Base-by-base conservation (phyloP, 2,329 filamentous ascomycete species). In the Aureobasidium mangrovei region DNA sequence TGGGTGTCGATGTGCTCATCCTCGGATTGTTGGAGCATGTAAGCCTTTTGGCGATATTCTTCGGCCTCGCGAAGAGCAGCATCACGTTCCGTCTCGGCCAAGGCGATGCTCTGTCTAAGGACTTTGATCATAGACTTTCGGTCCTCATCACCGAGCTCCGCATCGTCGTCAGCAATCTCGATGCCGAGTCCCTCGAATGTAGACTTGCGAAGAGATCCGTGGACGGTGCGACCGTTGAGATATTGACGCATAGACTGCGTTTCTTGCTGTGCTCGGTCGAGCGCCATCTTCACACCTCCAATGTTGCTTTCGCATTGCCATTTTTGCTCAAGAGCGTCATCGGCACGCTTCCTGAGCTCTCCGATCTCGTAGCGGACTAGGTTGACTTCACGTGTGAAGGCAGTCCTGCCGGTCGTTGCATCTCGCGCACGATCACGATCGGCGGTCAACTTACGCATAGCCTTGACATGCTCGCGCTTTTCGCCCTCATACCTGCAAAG, bases 241-340 rank as follows among this genome's bases (percentile, higher is more conserved):
- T 97, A 75, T 32, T 76, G 80, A 41, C 88, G 83, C 39, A 98
- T 78, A n/a, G 87, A 87, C 39, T 81, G 76, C 31, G 95, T 95
- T 72, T 98, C 93, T 67, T 93, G 87, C 69, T 96, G 89, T 28
- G 93, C 91, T 58, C 91, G 87, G 69, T 97, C 93, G 40, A 98
- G 81, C 65, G 97, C 91, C 86, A 95, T 96, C 73, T 95, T 95
- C 55, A 97, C 74, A 54, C 91, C 89, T 51, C 82, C 80, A 2
- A 97, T 75, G 18, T 89, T 89, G 71, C 94, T 94, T 71, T 96
- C 91, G 58, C 91, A 91, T 66, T 94, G 86, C 85, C 88, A 97
- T 70, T 97, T 97, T 64, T 95, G 88, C 65, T 95, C 89, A 10
- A 97, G 79, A 12, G 91, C 91, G 60, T 97, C 91, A 63, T 98